These are phyloP conservation scores for Salvia splendens DNA, from an alignment of 257 asterid genomes.

Conservation along the genomic window DNA sequence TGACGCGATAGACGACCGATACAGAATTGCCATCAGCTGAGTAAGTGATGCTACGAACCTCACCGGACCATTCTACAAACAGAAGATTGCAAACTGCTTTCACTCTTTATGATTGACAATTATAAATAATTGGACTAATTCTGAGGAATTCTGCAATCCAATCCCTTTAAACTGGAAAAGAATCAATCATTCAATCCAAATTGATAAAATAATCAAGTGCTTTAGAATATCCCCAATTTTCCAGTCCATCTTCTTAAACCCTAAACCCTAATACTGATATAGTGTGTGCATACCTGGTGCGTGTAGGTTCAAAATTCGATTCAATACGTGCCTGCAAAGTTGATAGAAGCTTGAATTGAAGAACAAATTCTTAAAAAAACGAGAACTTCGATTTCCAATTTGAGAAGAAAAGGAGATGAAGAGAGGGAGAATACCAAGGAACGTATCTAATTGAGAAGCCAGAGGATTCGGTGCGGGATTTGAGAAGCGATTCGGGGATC, in stretches of 20 bases:
- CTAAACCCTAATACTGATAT: not conserved
- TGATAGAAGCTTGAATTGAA: not conserved
- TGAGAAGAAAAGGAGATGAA: not conserved
- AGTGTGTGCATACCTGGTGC: slow-evolving; percentile 65
- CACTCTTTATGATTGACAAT: too few relatives aligned
- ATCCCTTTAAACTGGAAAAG: too few relatives aligned
- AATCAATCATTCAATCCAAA: too few relatives aligned
- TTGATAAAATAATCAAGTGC: too few relatives aligned
- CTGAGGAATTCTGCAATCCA: too few relatives aligned
- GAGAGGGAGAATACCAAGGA: slow-evolving; percentile 59
- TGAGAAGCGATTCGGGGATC: too few relatives aligned
- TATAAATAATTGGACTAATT: too few relatives aligned
- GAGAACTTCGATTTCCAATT: too few relatives aligned
- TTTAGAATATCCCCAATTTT: too few relatives aligned
- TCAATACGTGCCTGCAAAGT: slow-evolving; percentile 70
- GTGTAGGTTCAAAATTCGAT: slow-evolving; percentile 53
- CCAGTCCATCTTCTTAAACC: too few relatives aligned
- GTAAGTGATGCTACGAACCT: slow-evolving; percentile 11
- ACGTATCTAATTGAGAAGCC: slow-evolving; percentile 62
- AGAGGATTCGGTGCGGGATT: slow-evolving; percentile 43
- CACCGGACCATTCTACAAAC: slow-evolving; percentile 90
- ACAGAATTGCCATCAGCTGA: too few relatives aligned
- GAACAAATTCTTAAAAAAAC: too few relatives aligned
- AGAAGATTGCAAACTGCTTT: not conserved
- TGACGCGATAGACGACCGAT: slow-evolving; percentile 6